phyloP scores from a whole-genome alignment of 805 yeast species.

The Candida succiphila region DNA sequence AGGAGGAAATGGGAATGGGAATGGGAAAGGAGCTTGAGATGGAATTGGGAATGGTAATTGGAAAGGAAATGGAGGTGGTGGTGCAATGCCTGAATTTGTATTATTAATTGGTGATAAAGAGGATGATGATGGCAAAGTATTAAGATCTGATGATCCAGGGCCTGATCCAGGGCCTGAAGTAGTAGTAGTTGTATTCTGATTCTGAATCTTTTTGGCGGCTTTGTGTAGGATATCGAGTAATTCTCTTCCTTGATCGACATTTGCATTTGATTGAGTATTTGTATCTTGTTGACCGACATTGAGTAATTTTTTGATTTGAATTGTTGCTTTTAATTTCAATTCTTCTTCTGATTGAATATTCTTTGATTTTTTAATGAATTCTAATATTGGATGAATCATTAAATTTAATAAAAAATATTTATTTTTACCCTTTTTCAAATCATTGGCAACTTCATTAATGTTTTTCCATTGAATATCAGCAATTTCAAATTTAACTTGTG shows the following conservation, averaged over 20 bases:
- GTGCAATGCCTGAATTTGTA: constrained; percentile 2
- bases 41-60: constrained; percentile 1
- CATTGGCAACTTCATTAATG: constrained; percentile 32
- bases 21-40: constrained; percentile 1
- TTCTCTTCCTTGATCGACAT: constrained; percentile 68
- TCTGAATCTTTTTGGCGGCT: constrained; percentile 32
- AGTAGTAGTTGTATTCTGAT: constrained; percentile 16
- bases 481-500: constrained; percentile 83
- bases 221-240: constrained; percentile 50
- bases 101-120: constrained; percentile 4
- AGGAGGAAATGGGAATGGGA: constrained; percentile 8
- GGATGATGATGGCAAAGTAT: constrained; percentile 2
- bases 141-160: constrained; percentile 1
- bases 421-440: constrained; percentile 17
- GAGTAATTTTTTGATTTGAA: constrained; percentile 51
- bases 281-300: constrained; percentile 37
- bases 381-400: constrained; percentile 38
- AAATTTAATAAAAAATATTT: constrained; percentile 36
- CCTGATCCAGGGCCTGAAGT: constrained; percentile 1
- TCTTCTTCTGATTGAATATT: constrained; percentile 41
- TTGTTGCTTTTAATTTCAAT: constrained; percentile 53
- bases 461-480: constrained; percentile 73
- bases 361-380: constrained; percentile 48
- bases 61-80: not conserved
- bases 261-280: constrained; percentile 12